phyloP scores from a whole-genome alignment of 352 stramenopile species.

The Saprolegnia parasitica region DNA sequence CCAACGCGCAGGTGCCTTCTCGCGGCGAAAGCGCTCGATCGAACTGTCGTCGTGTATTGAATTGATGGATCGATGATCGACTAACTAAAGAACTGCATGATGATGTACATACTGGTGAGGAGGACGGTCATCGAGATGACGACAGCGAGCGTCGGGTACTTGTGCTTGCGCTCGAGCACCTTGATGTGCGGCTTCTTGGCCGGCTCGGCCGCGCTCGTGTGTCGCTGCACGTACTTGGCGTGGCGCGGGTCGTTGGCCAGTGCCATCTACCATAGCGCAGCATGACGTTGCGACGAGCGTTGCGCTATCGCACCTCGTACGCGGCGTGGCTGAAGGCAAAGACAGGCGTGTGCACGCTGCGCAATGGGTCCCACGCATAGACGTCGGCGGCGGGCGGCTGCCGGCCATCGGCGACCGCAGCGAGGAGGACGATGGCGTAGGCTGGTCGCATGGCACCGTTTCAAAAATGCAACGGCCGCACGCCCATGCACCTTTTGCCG shows the following conservation, averaged over 20 bases:
- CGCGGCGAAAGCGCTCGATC: constrained; percentile 2
- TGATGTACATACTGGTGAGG: constrained; percentile 26
- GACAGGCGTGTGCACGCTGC: background rate
- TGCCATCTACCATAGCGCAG: background rate
- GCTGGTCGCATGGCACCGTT: background rate
- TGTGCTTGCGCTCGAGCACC: constrained; percentile 27
- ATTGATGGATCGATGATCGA: background rate
- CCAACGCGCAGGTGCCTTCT: constrained; percentile 1
- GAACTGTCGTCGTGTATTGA: constrained; percentile 25
- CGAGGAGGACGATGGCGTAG: background rate
- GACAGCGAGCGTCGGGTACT: constrained; percentile 17
- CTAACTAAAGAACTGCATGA: constrained; percentile 24
- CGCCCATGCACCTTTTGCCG: background rate
- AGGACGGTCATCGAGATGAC: constrained; percentile 21
- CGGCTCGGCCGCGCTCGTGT: constrained; percentile 9
- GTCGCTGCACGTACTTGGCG: constrained; percentile 1
- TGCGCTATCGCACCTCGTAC: constrained; percentile 14
- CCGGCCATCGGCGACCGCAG: background rate
- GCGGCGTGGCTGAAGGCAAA: constrained; percentile 8
- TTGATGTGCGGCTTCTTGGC: constrained; percentile 25
- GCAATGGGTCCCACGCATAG: constrained; percentile 8
- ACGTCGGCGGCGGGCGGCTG: background rate
- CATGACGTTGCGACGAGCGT: background rate
- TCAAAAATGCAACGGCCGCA: background rate
- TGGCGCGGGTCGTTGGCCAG: constrained; percentile 19